These are phyloP conservation scores for Amylocystis lapponica DNA, from an alignment of 768 basidiomycete genomes.

Conservation along the genomic window DNA sequence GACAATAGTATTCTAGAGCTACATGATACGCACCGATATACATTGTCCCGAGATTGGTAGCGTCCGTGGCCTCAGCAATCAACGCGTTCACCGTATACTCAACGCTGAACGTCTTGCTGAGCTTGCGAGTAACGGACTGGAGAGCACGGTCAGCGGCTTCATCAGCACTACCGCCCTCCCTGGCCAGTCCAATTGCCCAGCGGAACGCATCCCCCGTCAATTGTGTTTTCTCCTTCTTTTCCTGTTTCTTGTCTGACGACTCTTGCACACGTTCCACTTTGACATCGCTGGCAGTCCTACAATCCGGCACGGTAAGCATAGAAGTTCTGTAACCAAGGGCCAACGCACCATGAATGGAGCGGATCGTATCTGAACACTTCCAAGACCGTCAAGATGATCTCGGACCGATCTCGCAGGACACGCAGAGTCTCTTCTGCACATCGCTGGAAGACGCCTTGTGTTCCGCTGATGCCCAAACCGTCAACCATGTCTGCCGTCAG, in stretches of 20 bases:
- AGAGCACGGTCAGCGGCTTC: slow-evolving; percentile 91
- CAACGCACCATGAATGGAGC: slow-evolving; percentile 77
- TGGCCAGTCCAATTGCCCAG: slow-evolving; percentile 50
- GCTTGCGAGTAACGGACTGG: slow-evolving; percentile 70
- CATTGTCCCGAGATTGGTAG: slow-evolving; percentile 69
- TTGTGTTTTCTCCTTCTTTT: slow-evolving; percentile 14
- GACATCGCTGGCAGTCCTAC: slow-evolving; percentile 73
- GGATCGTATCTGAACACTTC: slow-evolving; percentile 98
- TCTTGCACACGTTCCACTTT: slow-evolving; percentile 63
- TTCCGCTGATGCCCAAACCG: slow-evolving; percentile 85
- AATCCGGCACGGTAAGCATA: background rate
- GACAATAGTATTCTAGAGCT: background rate
- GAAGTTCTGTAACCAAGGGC: too few species aligned
- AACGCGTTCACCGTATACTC: slow-evolving; percentile 93
- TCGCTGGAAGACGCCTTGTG: slow-evolving; percentile 90
- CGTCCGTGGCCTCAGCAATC: slow-evolving; percentile 82
- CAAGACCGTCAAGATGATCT: slow-evolving; percentile 88
- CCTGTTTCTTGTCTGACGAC: slow-evolving; percentile 21
- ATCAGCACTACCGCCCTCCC: slow-evolving; percentile 61
- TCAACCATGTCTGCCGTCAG: slow-evolving; percentile 93
- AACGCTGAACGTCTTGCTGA: slow-evolving; percentile 81
- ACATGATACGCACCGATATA: slow-evolving; percentile 53
- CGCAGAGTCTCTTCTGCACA: slow-evolving; percentile 94
- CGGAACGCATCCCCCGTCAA: slow-evolving; percentile 22
- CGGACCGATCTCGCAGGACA: slow-evolving; percentile 79